Evolutionary conservation across 495 filamentous ascomycete species (phyloP), one percentile per base, ranked within the genome.

Genomic region (Penicillium chermesinum): DNA sequence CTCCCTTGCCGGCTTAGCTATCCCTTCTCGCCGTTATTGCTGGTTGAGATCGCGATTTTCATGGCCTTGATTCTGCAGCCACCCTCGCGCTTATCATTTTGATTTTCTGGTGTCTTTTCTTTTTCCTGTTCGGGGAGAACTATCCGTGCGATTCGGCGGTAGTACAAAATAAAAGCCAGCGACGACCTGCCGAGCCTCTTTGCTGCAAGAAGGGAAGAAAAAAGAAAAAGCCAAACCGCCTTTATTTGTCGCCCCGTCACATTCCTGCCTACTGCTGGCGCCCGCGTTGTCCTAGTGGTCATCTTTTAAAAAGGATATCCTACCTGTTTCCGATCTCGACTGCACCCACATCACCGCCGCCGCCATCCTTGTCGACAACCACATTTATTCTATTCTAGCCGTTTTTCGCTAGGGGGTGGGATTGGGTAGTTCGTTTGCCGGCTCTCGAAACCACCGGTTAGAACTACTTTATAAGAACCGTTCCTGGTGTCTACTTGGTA

Each of bases 201-300:
- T 25, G 41, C 45, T 55, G 42, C 41, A 50, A 38, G 30, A 44
- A 27, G n/a, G n/a, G 16, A 34, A 19, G n/a, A n/a, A n/a, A n/a
- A n/a, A n/a, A n/a, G n/a, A n/a, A n/a, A n/a, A n/a, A 14, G 5
- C 14, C 41, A 43, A 36, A 14, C 7, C 36, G 34, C 40, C 42
- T 53, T 46, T 38, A 55, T 58, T 64, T 59, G 37, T 58, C 46
- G 60, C 57, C 44, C 61, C 55, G 48, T 69, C 62, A 67, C 69
- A 72, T 72, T 72, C 69, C 64, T 71, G 65, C 69, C 66, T 64
- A 60, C 65, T 63, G 54, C 53, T 59, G 57, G 44, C 35, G 44
- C 53, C 62, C 52, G 63, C 65, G 58, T 48, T 61, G 52, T 58
- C 62, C 58, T 66, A 63, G 64, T 63, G 57, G 54, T 48, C 50